Percentiles rank a stretch among this genome's conserved stretches.
Conservation (phyloP, 805 yeast species). For the Schizosaccharomyces octosporus region DNA sequence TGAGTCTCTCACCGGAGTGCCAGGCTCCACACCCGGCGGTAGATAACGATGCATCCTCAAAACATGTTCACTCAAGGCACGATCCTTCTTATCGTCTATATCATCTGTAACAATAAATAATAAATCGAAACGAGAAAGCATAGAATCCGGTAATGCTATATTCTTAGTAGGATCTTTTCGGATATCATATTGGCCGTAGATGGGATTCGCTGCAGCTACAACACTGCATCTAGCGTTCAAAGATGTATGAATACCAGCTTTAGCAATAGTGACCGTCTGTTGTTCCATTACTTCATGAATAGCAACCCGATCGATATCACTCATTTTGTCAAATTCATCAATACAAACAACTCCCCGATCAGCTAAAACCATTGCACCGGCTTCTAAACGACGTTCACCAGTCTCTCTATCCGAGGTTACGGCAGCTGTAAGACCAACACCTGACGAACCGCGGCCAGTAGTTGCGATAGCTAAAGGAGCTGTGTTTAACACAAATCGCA, state of each 20-base stretch:
- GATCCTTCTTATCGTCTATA: slow-evolving; percentile 58
- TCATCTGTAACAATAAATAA: slow-evolving; percentile 91
- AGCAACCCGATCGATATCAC: slow-evolving; percentile 87
- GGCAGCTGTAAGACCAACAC: slow-evolving; percentile 97
- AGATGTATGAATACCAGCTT: slow-evolving; percentile 93
- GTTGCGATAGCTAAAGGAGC: slow-evolving; percentile 92
- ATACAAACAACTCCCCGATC: slow-evolving; percentile 94
- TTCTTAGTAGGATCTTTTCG: slow-evolving; percentile 91
- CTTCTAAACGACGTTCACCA: slow-evolving; percentile 86
- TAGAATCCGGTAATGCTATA: slow-evolving; percentile 88
- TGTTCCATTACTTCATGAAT: slow-evolving; percentile 99
- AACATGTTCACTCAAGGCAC: slow-evolving; percentile 81
- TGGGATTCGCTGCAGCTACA: slow-evolving; percentile 93
- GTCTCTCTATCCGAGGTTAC: slow-evolving; percentile 91
- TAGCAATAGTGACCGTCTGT: slow-evolving; percentile 92
- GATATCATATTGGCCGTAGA: slow-evolving; percentile 86
- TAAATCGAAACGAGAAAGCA: slow-evolving; percentile 87
- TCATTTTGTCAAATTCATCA: slow-evolving; percentile 97
- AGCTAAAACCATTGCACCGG: slow-evolving; percentile 97
- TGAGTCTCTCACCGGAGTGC: slow-evolving; percentile 75
- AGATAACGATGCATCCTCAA: slow-evolving; percentile 75
- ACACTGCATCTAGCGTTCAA: slow-evolving; percentile 91
- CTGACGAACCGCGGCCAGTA: slow-evolving; percentile 97
- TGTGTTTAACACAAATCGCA: slow-evolving; percentile 80
- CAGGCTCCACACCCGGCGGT: slow-evolving; percentile 72